phyloP scores from a whole-genome alignment of 1,139 yeast species.

The Scheffersomyces cryptocercus region DNA sequence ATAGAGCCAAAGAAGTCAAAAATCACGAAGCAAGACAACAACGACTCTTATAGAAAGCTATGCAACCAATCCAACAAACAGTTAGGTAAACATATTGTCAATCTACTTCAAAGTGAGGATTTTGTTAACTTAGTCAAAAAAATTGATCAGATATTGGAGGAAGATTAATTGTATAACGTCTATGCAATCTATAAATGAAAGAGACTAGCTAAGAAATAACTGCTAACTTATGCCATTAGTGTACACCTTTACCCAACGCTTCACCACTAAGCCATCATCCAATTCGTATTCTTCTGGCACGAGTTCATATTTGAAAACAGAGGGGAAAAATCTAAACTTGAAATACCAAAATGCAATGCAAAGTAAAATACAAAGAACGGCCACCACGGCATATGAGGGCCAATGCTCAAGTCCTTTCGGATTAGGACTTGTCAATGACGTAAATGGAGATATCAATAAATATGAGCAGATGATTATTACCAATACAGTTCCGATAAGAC shows the following conservation, averaged over 20 bases:
- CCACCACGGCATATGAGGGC: constrained; percentile 54
- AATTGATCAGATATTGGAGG: background rate
- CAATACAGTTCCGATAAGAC: constrained; percentile 43
- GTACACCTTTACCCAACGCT: constrained; percentile 47
- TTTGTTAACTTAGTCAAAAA: background rate
- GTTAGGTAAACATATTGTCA: background rate
- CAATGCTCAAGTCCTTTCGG: constrained; percentile 44
- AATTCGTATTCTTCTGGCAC: constrained; percentile 37
- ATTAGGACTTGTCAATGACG: constrained; percentile 38
- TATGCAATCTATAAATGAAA: background rate
- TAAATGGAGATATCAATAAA: constrained; percentile 49
- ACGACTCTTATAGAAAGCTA: background rate
- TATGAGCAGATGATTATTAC: constrained; percentile 42
- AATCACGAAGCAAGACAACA: background rate
- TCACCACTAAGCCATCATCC: constrained; percentile 57
- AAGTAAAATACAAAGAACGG: constrained; percentile 24
- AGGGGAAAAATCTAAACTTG: constrained; percentile 48
- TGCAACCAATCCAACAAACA: background rate
- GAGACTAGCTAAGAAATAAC: background rate
- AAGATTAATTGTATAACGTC: background rate
- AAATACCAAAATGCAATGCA: constrained; percentile 52
- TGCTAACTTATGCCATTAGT: background rate
- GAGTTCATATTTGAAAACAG: constrained; percentile 42
- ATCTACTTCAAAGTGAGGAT: background rate
- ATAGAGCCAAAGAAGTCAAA: background rate